Evolutionary conservation across 306 rosid species (phyloP), one percentile per base, ranked within the genome.

Genomic region (Cicer yamashitae): DNA sequence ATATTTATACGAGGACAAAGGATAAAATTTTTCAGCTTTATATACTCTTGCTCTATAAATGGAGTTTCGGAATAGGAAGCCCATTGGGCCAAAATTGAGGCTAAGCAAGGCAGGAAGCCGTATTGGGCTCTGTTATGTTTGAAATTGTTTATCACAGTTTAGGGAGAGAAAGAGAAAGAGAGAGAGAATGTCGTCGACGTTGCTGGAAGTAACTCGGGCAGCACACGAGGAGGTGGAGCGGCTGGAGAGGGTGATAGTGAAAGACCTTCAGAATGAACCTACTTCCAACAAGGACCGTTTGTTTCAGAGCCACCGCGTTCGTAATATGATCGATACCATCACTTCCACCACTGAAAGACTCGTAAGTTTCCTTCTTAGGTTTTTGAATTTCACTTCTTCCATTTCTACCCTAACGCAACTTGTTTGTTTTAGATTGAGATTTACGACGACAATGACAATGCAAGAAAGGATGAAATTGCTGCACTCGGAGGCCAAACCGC

Each of bases 401-500:
- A 4, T 57, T 72, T 41, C 20, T 38, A 17, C 39, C 6, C 6
- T 53, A 5, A 18, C 12, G 3, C 0, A 2, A 14, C 8, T 30
- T 43, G 8, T 12, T 13, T 45, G 60, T 61, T 81, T 77, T 82
- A 94, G 98, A 82, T 88, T 86, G 96, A 88, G 74, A 85, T 88
- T 57, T 92, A 94, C 34, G 97, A 90, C 54, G 99, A 94, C 64
- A 86, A 83, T 44, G 99, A 92, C 77, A 83, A 14, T 86, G 96
- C 97, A 0, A 87, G 99, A 87, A 92, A 90, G 86, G 99, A 92
- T 74, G 99, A 94, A 86, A 90, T 94, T 86, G 96, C 96, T 11
- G 96, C 97, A 37, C 87, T 94, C 9, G 99, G 99, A 59, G 99
- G 99, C 11, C 99, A 94, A 86, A 92, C 97, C 43, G 91, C 96